Conservation (phyloP, 768 basidiomycete genomes). For the Naganishia onofrii region DNA sequence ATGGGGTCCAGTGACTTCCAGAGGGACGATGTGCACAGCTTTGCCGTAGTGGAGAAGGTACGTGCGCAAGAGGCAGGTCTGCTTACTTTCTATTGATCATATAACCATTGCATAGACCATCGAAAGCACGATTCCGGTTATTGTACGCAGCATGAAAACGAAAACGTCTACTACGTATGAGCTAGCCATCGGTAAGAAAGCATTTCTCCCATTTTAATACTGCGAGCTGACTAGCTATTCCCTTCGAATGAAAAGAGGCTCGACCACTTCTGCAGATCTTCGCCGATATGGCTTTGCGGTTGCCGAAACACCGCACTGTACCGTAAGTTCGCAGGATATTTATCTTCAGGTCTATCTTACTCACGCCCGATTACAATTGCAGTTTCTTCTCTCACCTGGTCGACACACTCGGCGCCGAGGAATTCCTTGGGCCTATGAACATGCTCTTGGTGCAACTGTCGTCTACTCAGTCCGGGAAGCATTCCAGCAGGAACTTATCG, state of each 20-base stretch:
- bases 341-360: neutral
- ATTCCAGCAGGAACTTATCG: neutral
- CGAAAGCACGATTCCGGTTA: slow-evolving; percentile 87
- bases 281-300: slow-evolving; percentile 84
- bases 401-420: slow-evolving; percentile 71
- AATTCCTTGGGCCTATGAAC: slow-evolving; percentile 76
- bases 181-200: slow-evolving; percentile 60
- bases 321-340: slow-evolving; percentile 59
- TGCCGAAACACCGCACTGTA: slow-evolving; percentile 87
- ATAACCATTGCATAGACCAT: slow-evolving; percentile 61
- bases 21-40: slow-evolving; percentile 91
- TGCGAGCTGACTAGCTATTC: neutral
- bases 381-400: slow-evolving; percentile 81
- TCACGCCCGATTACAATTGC: slow-evolving; percentile 53
- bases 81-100: neutral
- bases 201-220: neutral
- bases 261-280: slow-evolving; percentile 84
- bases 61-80: neutral
- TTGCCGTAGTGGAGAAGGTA: slow-evolving; percentile 81
- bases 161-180: slow-evolving; percentile 60
- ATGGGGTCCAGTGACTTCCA: slow-evolving; percentile 99
- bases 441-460: slow-evolving; percentile 63
- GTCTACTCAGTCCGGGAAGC: slow-evolving; percentile 1
- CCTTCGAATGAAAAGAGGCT: slow-evolving; percentile 52
- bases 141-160: slow-evolving; percentile 73